A percentile compares a stretch with the other conserved stretches of the same genome.
These are phyloP conservation scores for Fusarium burgessii DNA, from an alignment of 2,329 filamentous ascomycete species.

Conservation along the genomic window DNA sequence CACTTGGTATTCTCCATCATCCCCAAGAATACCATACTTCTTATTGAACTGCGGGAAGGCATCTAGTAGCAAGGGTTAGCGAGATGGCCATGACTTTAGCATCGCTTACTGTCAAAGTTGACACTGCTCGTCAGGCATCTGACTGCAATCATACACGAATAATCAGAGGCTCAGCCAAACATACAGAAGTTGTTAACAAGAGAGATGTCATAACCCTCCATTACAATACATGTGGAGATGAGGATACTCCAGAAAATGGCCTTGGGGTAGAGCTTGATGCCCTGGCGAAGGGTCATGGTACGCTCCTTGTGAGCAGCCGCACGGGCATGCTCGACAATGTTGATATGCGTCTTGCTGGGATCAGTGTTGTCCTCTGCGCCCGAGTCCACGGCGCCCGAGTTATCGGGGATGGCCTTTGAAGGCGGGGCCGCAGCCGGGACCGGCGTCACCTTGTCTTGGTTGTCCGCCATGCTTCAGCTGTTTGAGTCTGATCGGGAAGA, in stretches of 20 bases:
- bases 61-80: slow-evolving; percentile 49
- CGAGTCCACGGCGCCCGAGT: slow-evolving; percentile 34
- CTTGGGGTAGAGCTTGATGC: slow-evolving; percentile 41
- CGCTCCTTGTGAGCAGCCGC: slow-evolving; percentile 41
- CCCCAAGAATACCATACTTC: slow-evolving; percentile 65
- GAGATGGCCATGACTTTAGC: not conserved
- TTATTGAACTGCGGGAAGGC: slow-evolving; percentile 68
- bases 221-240: slow-evolving; percentile 42
- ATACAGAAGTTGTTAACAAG: slow-evolving; percentile 43
- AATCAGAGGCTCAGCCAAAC: slow-evolving; percentile 3
- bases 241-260: slow-evolving; percentile 41
- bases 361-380: slow-evolving; percentile 6
- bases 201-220: slow-evolving; percentile 42
- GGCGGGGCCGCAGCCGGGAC: slow-evolving; percentile 32
- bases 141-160: not conserved
- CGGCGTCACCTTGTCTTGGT: slow-evolving; percentile 35
- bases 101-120: not conserved
- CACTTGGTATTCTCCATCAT: slow-evolving; percentile 65
- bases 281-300: slow-evolving; percentile 41
- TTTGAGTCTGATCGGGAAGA: slow-evolving; percentile 1
- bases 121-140: not conserved
- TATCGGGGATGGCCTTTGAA: slow-evolving; percentile 27
- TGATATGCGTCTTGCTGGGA: slow-evolving; percentile 32
- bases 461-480: slow-evolving; percentile 31
- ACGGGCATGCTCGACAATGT: slow-evolving; percentile 41